Base-by-base conservation (phyloP, 2,329 filamentous ascomycete genomes). In the Thermothelomyces thermophilus region DNA sequence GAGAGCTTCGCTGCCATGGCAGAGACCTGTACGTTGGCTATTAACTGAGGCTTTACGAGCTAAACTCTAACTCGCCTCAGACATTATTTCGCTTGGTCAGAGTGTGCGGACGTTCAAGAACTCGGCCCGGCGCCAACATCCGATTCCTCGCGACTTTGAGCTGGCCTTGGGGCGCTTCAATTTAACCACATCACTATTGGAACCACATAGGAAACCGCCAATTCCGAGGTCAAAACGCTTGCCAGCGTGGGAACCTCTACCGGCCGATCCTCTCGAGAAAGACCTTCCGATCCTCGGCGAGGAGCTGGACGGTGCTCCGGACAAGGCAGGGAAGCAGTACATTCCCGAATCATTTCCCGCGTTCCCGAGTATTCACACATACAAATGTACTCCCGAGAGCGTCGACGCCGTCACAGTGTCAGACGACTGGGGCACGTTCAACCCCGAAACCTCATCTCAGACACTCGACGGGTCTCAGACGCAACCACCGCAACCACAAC, bases 301-400 rank as follows among this genome's bases (percentile, higher is more conserved):
- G 4, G 79, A 83, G 48, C 68, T 84, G 2, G 82, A 79, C 51
- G 81, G 81, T 33, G 71, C 73, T 50, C 58, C 68, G 1, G 80
- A 84, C 55, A 82, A 81, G 58, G 70, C 75, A 8, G 63, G 69
- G 11, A 77, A 76, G 58, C 49, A 63, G 20, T 82, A 80, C 63
- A 82, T 84, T 10, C 81, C 81, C 0, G 65, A 67, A 31, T 71
- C 72, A 0, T 82, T 84, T 45, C 81, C 81, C 0, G 70, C 75
- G 9, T 84, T 84, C 52, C 81, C 81, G 0, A 82, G 79, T 62
- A 77, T 76, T 40, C 80, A 84, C 58, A 84, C 80, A 3, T 84
- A 83, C 64, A 75, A 73, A 34, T 78, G 75, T 59, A 84, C 80
- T 0, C 75, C 76, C 2, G 72, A 74, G 30, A 67, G 67, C 42